Evolutionary conservation across 805 yeast species (phyloP), one percentile per base, ranked within the genome.

Genomic region (Schizosaccharomyces osmophilus): DNA sequence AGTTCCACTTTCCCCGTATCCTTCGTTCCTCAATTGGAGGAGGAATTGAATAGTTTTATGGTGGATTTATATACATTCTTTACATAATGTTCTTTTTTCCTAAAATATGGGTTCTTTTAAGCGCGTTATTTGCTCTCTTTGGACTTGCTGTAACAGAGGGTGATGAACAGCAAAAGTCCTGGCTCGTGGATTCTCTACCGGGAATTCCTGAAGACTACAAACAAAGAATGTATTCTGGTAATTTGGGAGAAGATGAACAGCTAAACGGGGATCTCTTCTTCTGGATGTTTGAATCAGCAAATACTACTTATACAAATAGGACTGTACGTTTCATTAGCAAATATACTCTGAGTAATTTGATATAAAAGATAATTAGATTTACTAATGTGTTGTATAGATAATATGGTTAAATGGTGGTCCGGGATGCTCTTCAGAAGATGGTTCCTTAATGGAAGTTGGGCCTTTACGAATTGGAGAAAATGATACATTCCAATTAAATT

Each of bases 381-480:
- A 51, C 13, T 29, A 51, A 51, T 6, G 1, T 29, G 3, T 19
- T 24, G 6, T 24, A 5, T 62, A 59, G 62, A 58, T 75, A 29
- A 77, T 93, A 62, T 93, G 98, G 97, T 76, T 93, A 26, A 93
- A 93, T 70, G 98, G 98, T 48, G 98, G 98, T 0, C 98, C 98
- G 0, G 98, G 98, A 0, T 93, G 98, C 70, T 88, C 96, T 1
- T 88, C 97, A 0, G 82, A 90, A 93, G 98, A 93, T 72, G 98
- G 98, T 17, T 95, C 95, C 0, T 69, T 93, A 65, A 80, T 89
- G 80, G 98, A 93, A 70, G 73, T 82, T 2, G 98, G 98, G 0
- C 97, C 98, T 0, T 79, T 87, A 55, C 75, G 95, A 61, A 77
- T 87, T 22, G 72, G 74, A 65, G 65, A 69, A 0, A 68, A 77